Conservation (phyloP, 129 eudicot species). For the Ambrosia trifida region DNA sequence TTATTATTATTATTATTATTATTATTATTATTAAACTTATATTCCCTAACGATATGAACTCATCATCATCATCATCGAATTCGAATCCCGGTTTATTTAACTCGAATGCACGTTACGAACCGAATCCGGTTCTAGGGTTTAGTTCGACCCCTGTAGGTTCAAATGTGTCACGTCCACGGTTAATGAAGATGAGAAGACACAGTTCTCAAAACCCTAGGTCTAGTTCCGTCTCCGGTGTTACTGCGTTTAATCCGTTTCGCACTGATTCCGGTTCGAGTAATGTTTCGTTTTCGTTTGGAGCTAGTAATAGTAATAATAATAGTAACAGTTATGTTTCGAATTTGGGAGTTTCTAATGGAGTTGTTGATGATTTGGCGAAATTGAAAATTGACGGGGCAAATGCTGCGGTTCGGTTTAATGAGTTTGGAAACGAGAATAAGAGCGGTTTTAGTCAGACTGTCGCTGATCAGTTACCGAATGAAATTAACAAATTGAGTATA, state of each 20-base stretch:
- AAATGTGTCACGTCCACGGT: conserved; percentile 48
- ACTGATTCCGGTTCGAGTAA: conserved; percentile 11
- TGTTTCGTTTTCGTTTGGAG: conserved; percentile 41
- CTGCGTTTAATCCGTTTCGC: conserved; percentile 43
- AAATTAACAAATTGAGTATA: conserved; percentile 50
- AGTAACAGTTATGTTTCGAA: not conserved
- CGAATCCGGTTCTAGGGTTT: conserved; percentile 35
- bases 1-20: no score
- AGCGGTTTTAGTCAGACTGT: conserved; percentile 16
- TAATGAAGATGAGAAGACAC: conserved; percentile 55
- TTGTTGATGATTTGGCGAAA: conserved; percentile 49
- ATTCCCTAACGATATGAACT: conserved; percentile 25
- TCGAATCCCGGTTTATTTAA: conserved; percentile 30
- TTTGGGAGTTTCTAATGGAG: conserved; percentile 12
- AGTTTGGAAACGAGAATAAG: conserved; percentile 17
- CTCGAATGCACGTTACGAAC: conserved; percentile 3
- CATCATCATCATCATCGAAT: conserved; percentile 36
- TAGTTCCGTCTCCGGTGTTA: conserved; percentile 6
- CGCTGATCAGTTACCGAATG: conserved; percentile 46
- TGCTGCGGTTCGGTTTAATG: conserved; percentile 30
- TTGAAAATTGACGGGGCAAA: conserved; percentile 39
- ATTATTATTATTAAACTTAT: no score
- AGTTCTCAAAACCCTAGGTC: conserved; percentile 36
- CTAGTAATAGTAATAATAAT: conserved; percentile 17
- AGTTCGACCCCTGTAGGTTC: conserved; percentile 38